phyloP scores from a whole-genome alignment of 2,329 filamentous ascomycete genomes.

The Botryotinia calthae region DNA sequence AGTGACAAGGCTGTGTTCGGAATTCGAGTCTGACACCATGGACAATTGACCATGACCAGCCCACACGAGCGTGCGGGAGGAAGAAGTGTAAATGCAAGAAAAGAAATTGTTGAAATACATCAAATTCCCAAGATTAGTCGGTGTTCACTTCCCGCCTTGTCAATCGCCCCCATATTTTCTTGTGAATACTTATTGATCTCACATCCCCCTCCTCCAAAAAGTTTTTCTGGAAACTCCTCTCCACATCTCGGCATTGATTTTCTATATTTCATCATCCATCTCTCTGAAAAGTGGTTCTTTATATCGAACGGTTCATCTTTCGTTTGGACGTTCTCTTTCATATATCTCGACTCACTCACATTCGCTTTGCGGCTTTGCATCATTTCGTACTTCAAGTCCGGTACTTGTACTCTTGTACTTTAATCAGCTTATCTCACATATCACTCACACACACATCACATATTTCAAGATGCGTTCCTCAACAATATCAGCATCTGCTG shows the following conservation, averaged over 20 bases:
- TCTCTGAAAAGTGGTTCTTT: slow-evolving; percentile 1
- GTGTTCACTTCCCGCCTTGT: neutral
- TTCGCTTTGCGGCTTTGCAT: neutral
- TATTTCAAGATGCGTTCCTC: slow-evolving; percentile 30
- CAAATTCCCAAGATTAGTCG: neutral
- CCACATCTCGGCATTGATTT: slow-evolving; percentile 13
- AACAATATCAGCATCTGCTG: slow-evolving; percentile 25
- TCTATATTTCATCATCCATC: slow-evolving; percentile 11
- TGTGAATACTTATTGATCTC: slow-evolving; percentile 13
- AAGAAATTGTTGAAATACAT: slow-evolving; percentile 6
- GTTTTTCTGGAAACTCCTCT: neutral
- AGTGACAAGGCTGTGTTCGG: slow-evolving; percentile 18
- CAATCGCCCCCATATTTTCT: neutral
- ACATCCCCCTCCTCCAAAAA: neutral
- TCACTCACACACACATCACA: neutral
- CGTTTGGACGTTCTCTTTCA: neutral
- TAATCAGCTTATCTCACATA: neutral
- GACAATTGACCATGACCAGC: neutral
- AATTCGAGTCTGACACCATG: slow-evolving; percentile 16
- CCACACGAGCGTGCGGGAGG: neutral
- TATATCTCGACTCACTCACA: slow-evolving; percentile 1
- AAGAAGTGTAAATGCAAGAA: neutral
- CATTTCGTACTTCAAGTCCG: slow-evolving; percentile 14
- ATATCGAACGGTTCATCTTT: slow-evolving; percentile 6
- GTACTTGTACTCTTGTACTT: neutral